These are phyloP conservation scores for Panaeolus papilionaceus DNA, from an alignment of 768 basidiomycete species.

Conservation along the genomic window DNA sequence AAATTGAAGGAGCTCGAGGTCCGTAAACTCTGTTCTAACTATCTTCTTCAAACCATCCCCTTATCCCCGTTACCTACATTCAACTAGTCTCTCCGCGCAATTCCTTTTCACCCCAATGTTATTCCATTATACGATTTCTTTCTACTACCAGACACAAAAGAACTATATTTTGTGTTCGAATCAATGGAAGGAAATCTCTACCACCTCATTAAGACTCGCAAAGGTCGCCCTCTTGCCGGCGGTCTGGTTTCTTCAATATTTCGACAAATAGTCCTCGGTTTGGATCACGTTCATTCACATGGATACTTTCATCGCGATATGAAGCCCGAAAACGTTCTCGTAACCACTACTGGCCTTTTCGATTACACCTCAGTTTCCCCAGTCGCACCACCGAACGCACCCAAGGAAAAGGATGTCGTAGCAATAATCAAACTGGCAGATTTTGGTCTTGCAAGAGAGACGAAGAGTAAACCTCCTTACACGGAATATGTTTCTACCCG, in stretches of 20 bases:
- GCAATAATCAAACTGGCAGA: slow-evolving; percentile 98
- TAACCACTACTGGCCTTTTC: slow-evolving; percentile 94
- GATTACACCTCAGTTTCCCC: slow-evolving; percentile 90
- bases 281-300: slow-evolving; percentile 89
- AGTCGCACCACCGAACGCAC: slow-evolving; percentile 61
- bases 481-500: slow-evolving; percentile 99
- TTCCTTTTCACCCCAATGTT: slow-evolving; percentile 95
- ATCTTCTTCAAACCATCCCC: slow-evolving; percentile 23
- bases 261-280: slow-evolving; percentile 87
- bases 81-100: slow-evolving; percentile 86
- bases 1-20: slow-evolving; percentile 96
- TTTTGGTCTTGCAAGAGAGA: slow-evolving; percentile 96
- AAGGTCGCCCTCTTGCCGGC: slow-evolving; percentile 94
- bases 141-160: slow-evolving; percentile 92
- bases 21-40: slow-evolving; percentile 34
- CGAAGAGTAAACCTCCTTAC: slow-evolving; percentile 87
- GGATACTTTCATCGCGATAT: slow-evolving; percentile 99
- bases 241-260: slow-evolving; percentile 96
- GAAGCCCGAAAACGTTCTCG: slow-evolving; percentile 99
- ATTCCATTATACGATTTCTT: slow-evolving; percentile 99
- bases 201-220: slow-evolving; percentile 97
- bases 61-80: slow-evolving; percentile 12
- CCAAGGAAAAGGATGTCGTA: slow-evolving; percentile 91
- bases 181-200: slow-evolving; percentile 99
- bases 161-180: slow-evolving; percentile 99